Evolutionary conservation across 2,329 filamentous ascomycete genomes (phyloP), one percentile per base, ranked within the genome.

Genomic region (Purpureocillium takamizusanense): DNA sequence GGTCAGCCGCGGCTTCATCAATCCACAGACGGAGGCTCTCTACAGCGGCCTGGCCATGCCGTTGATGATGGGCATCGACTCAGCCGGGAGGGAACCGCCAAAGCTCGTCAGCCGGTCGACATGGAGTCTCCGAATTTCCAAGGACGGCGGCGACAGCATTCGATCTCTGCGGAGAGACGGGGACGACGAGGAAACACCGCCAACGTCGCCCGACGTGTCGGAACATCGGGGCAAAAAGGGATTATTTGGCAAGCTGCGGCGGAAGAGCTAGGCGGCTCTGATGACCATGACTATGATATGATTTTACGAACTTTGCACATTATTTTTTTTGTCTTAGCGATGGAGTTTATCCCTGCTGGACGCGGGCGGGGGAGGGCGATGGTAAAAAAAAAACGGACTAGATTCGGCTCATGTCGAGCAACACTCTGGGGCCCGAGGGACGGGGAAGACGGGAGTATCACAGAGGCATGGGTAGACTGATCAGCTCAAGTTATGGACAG

Each of bases 1-100:
- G 14, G 57, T 70, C 40, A 68, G 58, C 48, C 61, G 71, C 40
- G 70, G 70, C 37, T 57, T 59, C 42, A 65, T 72, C 46, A 56
- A 56, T 9, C 57, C 57, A 1, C 55, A 56, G 27, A 51, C 59
- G 31, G 53, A 58, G 40, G 50, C 53, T 14, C 44, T 58, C 36
- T 51, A 55, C 36, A 59, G 56, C 41, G 49, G 51, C 15, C 48
- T 60, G 34, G 64, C 61, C 3, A 52, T 61, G 29, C 54, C 57
- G 35, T 46, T 51, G 29, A 40, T 50, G 32, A 40, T 50, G 32
- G 49, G 53, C 32, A 48, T 51, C 25, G 49, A 53, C 14, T 17
- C 35, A 11, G 46, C 41, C 36, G 42, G 50, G 33, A 47, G 44
- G n/a, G 44, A 50, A 15, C 49, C 45, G 31, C 42, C 46, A 23